phyloP scores from a whole-genome alignment of 1,139 yeast species.

The Candida sanyaensis region DNA sequence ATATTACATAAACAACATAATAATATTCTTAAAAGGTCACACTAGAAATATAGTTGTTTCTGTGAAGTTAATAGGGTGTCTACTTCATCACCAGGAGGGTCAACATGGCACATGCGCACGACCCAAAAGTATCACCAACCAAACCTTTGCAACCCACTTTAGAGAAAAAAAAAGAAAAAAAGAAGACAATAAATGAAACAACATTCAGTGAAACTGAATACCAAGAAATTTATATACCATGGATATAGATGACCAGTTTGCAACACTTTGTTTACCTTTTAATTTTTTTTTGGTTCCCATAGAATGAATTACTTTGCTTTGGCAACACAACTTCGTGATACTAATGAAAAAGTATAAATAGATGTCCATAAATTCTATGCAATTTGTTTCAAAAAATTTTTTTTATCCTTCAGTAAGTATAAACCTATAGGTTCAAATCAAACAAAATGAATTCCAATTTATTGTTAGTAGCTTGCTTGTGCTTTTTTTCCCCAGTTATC shows the following conservation, averaged over 20 bases:
- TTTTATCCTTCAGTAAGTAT: neutral
- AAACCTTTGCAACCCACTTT: neutral
- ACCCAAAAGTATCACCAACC: too few relatives aligned
- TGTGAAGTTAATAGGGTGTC: too few relatives aligned
- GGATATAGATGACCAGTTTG: conserved; percentile 1
- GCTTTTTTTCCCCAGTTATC: conserved; percentile 5
- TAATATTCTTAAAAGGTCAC: too few relatives aligned
- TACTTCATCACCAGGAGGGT: too few relatives aligned
- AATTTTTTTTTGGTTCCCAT: neutral
- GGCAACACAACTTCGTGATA: neutral
- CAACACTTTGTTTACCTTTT: conserved; percentile 7
- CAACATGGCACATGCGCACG: too few relatives aligned
- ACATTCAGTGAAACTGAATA: neutral
- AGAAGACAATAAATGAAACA: neutral
- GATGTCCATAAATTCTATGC: neutral
- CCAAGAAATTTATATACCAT: neutral
- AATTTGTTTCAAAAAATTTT: neutral
- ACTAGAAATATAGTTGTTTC: too few relatives aligned
- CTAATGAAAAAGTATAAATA: conserved; percentile 4
- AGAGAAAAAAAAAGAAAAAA: too few relatives aligned
- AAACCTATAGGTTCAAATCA: neutral
- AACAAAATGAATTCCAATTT: neutral
- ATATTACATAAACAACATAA: too few relatives aligned
- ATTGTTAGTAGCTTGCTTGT: neutral
- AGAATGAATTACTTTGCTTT: neutral